Base-by-base conservation (phyloP, 2,329 filamentous ascomycete genomes). In the Hypoxylon sp. region DNA sequence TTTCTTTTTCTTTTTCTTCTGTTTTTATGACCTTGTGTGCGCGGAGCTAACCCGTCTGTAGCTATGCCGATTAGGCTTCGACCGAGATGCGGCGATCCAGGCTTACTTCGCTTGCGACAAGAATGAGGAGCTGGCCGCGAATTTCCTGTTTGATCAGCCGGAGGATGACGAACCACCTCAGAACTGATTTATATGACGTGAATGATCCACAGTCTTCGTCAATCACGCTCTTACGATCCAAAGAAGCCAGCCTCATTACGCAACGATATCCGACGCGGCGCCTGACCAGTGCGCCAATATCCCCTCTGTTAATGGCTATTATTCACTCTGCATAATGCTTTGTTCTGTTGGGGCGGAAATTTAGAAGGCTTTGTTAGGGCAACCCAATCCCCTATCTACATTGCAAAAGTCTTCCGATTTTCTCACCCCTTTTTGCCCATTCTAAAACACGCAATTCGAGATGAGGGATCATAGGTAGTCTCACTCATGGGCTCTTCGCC, bases 71-170 rank as follows among this genome's bases (percentile, higher is more conserved):
- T 89, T 99, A 45, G 96, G 96, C 33, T 99, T 99, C 78, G 89
- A 95, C 73, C 90, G 94, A 64, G 93, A 98, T 73, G 88, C 93
- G 73, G 96, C 96, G 53, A 97, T 98, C 71, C 95, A 99, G 81
- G 96, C 96, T 24, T 99, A 98, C 82, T 99, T 99, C 78, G 96
- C 96, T 32, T 99, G 96, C 80, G 96, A 99, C 81, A 99, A 98
- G 87, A 98, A 99, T 79, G 96, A 99, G 81, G 96, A 99, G 80
- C 85, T 99, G 53, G 96, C 96, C 0, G 96, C 96, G 69, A 99
- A 99, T 81, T 98, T 97, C 80, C 85, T 99, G 64, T 99, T 99
- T 77, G 96, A 99, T 74, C 93, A 98, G 81, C 94, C 94, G 8
- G 93, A 97, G 66, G 94, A 97, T 49, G 90, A 92, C 33, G 89